Base-by-base conservation (phyloP, 805 yeast species). In the Candida chauliodis region DNA sequence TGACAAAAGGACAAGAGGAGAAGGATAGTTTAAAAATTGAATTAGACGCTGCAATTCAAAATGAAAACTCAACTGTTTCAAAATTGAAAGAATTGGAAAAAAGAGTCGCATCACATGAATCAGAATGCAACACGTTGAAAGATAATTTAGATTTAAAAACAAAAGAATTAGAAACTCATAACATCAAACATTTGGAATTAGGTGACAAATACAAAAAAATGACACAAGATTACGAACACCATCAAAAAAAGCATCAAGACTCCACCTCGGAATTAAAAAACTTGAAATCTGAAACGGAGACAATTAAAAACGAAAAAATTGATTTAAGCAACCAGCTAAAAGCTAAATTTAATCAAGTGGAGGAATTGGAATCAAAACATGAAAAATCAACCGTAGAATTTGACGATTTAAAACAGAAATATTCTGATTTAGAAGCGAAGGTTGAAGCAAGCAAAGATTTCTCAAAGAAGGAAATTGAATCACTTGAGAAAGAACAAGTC, bases 31-130 rank as follows among this genome's bases (percentile, higher is more conserved):
- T 37, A 18, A 17, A n/a, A n/a, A n/a, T 5, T n/a, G 14, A 33
- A 27, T 15, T 31, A 15, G 34, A 31, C 13, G 10, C 27, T 14
- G 25, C 19, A 3, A 20, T 43, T 13, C 34, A 21, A n/a, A n/a
- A n/a, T n/a, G n/a, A n/a, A n/a, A n/a, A n/a, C n/a, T n/a, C n/a
- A n/a, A n/a, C n/a, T n/a, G n/a, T n/a, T 3, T 8, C 34, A 3
- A 26, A 42, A 32, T 10, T 38, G n/a, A 33, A 9, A 14, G 13
- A 13, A 5, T 30, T 42, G 19, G n/a, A 30, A 23, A 38, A 25
- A 13, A 21, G 34, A 30, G 10, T 38, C 2, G 23, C 13, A 10
- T 6, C 11, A 8, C 21, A 14, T 13, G 11, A 19, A 20, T 8
- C 8, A 5, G 20, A 11, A 17, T 28, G 13, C 10, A 8, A 14